Base-by-base conservation (phyloP, 2,329 filamentous ascomycete genomes). In the Fusarium nygamai region DNA sequence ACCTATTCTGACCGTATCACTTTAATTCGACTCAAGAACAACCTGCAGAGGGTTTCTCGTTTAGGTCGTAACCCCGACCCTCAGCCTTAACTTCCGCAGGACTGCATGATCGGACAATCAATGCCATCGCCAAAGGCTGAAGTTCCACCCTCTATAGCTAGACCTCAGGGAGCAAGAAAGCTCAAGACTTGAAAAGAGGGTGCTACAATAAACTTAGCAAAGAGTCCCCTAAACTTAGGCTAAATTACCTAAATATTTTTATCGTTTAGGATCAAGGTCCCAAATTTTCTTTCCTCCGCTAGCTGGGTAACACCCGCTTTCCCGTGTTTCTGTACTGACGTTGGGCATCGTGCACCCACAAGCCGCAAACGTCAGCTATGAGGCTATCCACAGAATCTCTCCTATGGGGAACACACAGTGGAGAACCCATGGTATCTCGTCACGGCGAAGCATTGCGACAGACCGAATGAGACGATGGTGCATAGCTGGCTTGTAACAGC, bases 391-490 rank as follows among this genome's bases (percentile, higher is more conserved):
- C 34, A 13, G 24, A 29, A 54, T 39, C 20, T 29, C 14, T 22
- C 29, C 12, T 20, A 7, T n/a, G 20, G 51, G 34, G 20, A 22
- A 10, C 34, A 56, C 24, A 47, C 46, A 36, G 17, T 31, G 6
- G 34, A 16, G 24, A 69, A 61, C 48, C 19, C 47, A 71, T 43
- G 36, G 64, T 14, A 53, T 73, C n/a, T 48, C 67, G 13, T 61
- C 29, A 54, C 33, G 14, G 24, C 24, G 16, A 29, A 41, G 24
- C 20, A 13, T 56, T 41, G 34, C 16, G 51, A n/a, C 51, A 56
- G 34, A 56, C 19, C 51, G 27, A 41, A 56, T 29, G 51, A 41
- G 34, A 56, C 8, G 24, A 36, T 8, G 51, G 12, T 31, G 14
- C 20, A 39, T 39, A 29, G 20, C 34, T 56, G 16, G 34, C 33